phyloP scores from a whole-genome alignment of 2,329 filamentous ascomycete genomes.

The Byssochlamys sp. region DNA sequence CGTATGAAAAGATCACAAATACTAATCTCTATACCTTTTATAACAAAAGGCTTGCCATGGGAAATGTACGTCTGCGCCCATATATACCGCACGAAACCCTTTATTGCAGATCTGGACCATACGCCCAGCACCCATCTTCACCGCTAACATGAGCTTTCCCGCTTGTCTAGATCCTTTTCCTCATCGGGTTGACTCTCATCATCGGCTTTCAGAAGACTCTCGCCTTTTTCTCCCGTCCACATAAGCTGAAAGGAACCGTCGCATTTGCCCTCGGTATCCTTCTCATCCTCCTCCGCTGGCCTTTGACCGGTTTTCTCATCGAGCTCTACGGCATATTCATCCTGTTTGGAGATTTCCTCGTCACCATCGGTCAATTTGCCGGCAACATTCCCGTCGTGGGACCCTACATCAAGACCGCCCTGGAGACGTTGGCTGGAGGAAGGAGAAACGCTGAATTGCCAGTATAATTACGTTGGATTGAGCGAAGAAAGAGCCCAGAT shows the following conservation, averaged over 20 bases:
- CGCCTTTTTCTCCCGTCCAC: constrained; percentile 84
- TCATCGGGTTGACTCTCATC: constrained; percentile 90
- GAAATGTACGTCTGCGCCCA: constrained; percentile 57
- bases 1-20: not conserved
- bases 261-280: constrained; percentile 76
- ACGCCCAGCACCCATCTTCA: not conserved
- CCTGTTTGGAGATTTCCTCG: constrained; percentile 90
- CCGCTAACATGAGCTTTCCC: constrained; percentile 6
- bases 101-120: not conserved
- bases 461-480: constrained; percentile 14
- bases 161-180: constrained; percentile 72
- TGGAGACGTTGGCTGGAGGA: constrained; percentile 62
- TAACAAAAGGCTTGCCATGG: constrained; percentile 74
- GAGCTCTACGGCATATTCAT: constrained; percentile 89
- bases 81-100: not conserved
- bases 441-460: constrained; percentile 63
- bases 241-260: constrained; percentile 83
- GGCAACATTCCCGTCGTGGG: constrained; percentile 76
- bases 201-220: constrained; percentile 87
- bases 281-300: constrained; percentile 83
- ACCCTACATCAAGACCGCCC: constrained; percentile 65
- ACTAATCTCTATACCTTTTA: not conserved
- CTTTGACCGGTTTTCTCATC: constrained; percentile 77
- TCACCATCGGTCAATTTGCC: constrained; percentile 81
- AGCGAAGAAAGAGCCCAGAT: not conserved